phyloP scores from a whole-genome alignment of 768 basidiomycete genomes.

The Rhodotorula graminis region DNA sequence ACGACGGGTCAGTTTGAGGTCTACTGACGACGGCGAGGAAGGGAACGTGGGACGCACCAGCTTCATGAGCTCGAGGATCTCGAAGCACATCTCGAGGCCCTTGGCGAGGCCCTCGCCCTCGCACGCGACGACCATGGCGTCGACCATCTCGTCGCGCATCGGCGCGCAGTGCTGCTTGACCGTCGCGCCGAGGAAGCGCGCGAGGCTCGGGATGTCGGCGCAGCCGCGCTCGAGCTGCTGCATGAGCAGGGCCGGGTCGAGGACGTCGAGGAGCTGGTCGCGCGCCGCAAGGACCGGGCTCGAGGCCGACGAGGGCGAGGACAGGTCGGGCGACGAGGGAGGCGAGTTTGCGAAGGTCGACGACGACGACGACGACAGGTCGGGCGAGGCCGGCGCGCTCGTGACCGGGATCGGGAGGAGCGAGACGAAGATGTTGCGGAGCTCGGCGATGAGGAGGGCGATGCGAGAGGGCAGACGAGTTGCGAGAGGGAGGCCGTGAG shows the following conservation, averaged over 20 bases:
- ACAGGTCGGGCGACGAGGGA: constrained; percentile 56
- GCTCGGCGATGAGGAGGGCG: constrained; percentile 63
- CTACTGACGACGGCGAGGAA: constrained; percentile 11
- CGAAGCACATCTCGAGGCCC: constrained; percentile 76
- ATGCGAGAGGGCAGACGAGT: constrained; percentile 62
- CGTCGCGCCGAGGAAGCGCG: constrained; percentile 69
- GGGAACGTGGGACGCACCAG: constrained; percentile 57
- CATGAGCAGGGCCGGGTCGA: constrained; percentile 76
- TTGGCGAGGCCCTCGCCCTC: constrained; percentile 58
- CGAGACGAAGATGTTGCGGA: constrained; percentile 67
- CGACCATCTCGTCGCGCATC: constrained; percentile 78
- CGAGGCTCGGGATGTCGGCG: constrained; percentile 74
- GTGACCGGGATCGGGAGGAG: constrained; percentile 18
- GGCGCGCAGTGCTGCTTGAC: constrained; percentile 89
- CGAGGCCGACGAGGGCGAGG: constrained; percentile 57
- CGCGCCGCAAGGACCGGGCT: constrained; percentile 58
- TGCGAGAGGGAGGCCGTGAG: constrained; percentile 1
- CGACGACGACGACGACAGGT: constrained; percentile 37
- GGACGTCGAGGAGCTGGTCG: constrained; percentile 58
- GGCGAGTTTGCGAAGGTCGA: constrained; percentile 56
- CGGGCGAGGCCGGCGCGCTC: constrained; percentile 24
- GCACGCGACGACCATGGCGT: constrained; percentile 64
- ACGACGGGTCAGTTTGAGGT: not conserved
- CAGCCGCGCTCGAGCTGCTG: constrained; percentile 71
- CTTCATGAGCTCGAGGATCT: constrained; percentile 92